Percentiles rank a stretch among this genome's conserved stretches.
Conservation (phyloP, 352 stramenopile genomes). For the Pythium dissotocum region DNA sequence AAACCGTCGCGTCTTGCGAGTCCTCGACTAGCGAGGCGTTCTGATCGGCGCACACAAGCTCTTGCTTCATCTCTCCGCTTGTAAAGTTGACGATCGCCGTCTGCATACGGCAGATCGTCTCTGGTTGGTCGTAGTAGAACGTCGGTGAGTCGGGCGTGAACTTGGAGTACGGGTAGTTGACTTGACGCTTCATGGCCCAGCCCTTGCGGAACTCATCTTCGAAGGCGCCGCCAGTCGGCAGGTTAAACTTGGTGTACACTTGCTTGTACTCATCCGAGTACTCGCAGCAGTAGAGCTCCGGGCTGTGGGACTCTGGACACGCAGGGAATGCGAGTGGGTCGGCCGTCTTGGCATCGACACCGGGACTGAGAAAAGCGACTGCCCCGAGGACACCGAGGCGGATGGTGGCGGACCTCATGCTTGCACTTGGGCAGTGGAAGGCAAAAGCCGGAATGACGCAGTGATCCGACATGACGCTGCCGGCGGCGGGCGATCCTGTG, state of each 20-base stretch:
- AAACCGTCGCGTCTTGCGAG: slow-evolving; percentile 45
- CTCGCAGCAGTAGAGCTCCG: slow-evolving; percentile 35
- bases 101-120: slow-evolving; percentile 49
- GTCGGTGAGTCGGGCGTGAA: slow-evolving; percentile 45
- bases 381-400: slow-evolving; percentile 8
- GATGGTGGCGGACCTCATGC: neutral
- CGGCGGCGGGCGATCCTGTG: too few species aligned
- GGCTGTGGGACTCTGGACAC: slow-evolving; percentile 31
- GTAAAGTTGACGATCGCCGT: slow-evolving; percentile 32
- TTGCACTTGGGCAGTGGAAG: neutral
- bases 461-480: neutral
- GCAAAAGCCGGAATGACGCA: neutral
- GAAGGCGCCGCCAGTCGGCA: slow-evolving; percentile 21
- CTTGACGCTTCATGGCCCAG: slow-evolving; percentile 27
- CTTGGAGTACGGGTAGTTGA: slow-evolving; percentile 33
- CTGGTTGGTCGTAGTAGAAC: slow-evolving; percentile 56
- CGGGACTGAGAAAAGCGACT: neutral
- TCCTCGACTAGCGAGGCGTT: slow-evolving; percentile 56
- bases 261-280: slow-evolving; percentile 27
- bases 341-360: slow-evolving; percentile 10
- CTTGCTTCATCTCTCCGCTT: slow-evolving; percentile 11
- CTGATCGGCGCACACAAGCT: slow-evolving; percentile 28
- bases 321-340: slow-evolving; percentile 26
- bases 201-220: slow-evolving; percentile 23
- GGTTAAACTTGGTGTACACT: slow-evolving; percentile 36